Evolutionary conservation across 75 land plant genomes (phyloP), one percentile per base, ranked within the genome.

Genomic region (Pinus taeda): DNA sequence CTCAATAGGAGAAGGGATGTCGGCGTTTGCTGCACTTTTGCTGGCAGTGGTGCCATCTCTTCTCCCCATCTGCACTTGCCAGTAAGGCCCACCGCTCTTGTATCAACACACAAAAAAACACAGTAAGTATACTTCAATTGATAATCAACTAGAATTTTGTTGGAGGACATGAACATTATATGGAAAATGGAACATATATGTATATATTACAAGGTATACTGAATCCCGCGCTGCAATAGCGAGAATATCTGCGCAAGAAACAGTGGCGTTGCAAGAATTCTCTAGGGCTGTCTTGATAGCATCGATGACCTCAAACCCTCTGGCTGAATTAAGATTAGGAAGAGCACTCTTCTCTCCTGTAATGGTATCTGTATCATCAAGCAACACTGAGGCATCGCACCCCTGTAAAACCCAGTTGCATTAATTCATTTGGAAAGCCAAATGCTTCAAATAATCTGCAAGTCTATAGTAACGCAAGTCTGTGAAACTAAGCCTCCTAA

Each of bases 181-280:
- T 42, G 45, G 45, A 4, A 42, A 4, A 4, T 42, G 45, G 2
- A 42, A 42, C 2, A 33, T 2, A 33, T 33, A 33, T 33, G 4
- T 42, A 33, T 33, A 0, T 42, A 42, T 42, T 42, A 42, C 45
- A 42, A 42, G 45, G 45, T 37, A 37, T 2, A 66, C 70, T 37
- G 45, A 66, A 66, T 67, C 70, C 37, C 45, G 17, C 18, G 75
- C 73, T 21, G 78, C 78, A 37, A 77, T 53, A 6, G 53, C 21
- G 21, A 77, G 56, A 36, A 77, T 77, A 29, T 77, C 78, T 37
- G 78, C 56, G 45, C 78, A 77, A n/a, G 78, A 77, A 45, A 77
- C 78, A 26, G 12, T 67, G 24, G 15, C 15, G 12, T 17, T 36
- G 57, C 78, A 77, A 5, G 39, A 9, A 6, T 21, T 37, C 29